Conservation (phyloP, 257 asterid species). For the Jaltomata sinuosa region DNA sequence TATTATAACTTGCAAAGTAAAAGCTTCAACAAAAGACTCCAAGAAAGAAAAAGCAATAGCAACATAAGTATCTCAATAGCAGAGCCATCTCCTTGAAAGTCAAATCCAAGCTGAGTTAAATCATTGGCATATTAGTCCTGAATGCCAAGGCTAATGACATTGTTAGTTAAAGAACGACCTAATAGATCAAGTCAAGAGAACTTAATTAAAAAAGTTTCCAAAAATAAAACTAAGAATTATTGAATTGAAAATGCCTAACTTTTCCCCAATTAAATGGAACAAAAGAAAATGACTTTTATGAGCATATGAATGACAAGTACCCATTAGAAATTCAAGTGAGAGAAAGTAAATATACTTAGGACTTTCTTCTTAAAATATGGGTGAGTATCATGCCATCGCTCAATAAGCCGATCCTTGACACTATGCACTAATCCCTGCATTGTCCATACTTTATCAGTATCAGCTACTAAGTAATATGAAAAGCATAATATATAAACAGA, state of each 20-base stretch:
- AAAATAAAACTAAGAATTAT: background rate
- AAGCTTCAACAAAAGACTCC: background rate
- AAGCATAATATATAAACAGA: too few species aligned
- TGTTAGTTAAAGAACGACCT: slow-evolving; percentile 41
- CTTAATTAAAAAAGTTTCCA: background rate
- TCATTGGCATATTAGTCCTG: slow-evolving; percentile 38
- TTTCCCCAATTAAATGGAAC: background rate
- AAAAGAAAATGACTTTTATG: background rate
- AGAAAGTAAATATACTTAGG: slow-evolving; percentile 43
- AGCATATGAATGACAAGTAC: slow-evolving; percentile 7
- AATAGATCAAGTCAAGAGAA: background rate
- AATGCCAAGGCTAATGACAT: slow-evolving; percentile 39
- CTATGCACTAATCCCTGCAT: slow-evolving; percentile 38
- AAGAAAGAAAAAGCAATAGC: background rate
- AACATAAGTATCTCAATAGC: slow-evolving; percentile 51
- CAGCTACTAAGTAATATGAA: background rate
- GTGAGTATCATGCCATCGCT: slow-evolving; percentile 48
- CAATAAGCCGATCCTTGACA: slow-evolving; percentile 39
- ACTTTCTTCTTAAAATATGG: slow-evolving; percentile 32
- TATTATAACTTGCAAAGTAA: background rate
- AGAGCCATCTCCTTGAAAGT: slow-evolving; percentile 71
- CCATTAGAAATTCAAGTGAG: slow-evolving; percentile 45
- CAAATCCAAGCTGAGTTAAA: slow-evolving; percentile 36
- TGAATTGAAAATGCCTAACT: background rate
- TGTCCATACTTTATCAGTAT: background rate